Conservation (phyloP, 192 early-diverging fungal genomes). For the Coemansia sp. region DNA sequence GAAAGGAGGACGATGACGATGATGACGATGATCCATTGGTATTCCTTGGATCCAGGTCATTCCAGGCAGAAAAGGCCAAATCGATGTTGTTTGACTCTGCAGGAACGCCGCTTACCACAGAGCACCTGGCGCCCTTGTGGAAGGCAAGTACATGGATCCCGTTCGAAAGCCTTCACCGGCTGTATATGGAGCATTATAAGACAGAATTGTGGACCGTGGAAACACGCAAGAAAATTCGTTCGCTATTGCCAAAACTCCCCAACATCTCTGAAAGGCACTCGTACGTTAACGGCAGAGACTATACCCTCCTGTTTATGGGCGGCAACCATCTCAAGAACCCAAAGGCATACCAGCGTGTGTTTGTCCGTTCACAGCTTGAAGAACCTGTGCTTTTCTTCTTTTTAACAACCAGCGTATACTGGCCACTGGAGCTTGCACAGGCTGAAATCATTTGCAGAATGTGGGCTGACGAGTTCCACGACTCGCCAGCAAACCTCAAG, state of each 20-base stretch:
- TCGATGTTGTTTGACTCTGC: constrained; percentile 12
- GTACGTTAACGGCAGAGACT: neutral
- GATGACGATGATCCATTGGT: constrained; percentile 11
- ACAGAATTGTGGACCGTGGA: constrained; percentile 14
- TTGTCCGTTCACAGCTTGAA: constrained; percentile 9
- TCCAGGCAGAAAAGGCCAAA: constrained; percentile 8
- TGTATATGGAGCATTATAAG: constrained; percentile 10
- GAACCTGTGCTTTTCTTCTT: constrained; percentile 38
- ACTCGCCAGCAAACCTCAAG: constrained; percentile 7
- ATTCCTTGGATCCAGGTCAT: constrained; percentile 12
- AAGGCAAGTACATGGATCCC: constrained; percentile 34
- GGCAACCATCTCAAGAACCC: constrained; percentile 23
- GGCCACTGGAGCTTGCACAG: constrained; percentile 13
- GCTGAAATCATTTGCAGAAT: constrained; percentile 20
- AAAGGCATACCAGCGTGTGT: constrained; percentile 9
- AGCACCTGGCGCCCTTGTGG: constrained; percentile 30
- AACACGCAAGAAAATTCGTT: constrained; percentile 14
- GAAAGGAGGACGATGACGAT: constrained; percentile 15
- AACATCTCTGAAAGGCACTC: constrained; percentile 11
- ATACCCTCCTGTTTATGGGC: constrained; percentile 21
- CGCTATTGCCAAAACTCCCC: constrained; percentile 4
- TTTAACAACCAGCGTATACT: constrained; percentile 32
- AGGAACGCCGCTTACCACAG: constrained; percentile 14
- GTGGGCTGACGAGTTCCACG: constrained; percentile 22
- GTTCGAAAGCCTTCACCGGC: constrained; percentile 16